These are phyloP conservation scores for Leccinum pellstonianum DNA, from an alignment of 768 basidiomycete species.

Conservation along the genomic window DNA sequence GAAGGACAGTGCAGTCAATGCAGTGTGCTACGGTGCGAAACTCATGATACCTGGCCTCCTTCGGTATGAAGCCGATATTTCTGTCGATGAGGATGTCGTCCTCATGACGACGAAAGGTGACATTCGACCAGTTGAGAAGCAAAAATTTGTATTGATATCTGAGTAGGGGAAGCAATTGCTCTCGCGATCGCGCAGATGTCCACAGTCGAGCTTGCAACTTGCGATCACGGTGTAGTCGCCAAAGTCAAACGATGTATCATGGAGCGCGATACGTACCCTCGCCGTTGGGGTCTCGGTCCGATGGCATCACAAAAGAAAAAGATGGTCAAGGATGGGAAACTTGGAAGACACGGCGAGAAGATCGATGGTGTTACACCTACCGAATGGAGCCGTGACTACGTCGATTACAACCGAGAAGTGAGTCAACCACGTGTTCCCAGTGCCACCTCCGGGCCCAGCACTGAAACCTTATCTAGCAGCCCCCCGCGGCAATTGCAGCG, in stretches of 20 bases:
- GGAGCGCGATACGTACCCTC: conserved; percentile 98
- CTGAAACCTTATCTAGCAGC: conserved; percentile 31
- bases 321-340: conserved; percentile 95
- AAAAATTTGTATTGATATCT: conserved; percentile 4
- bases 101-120: conserved; percentile 97
- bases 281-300: conserved; percentile 98
- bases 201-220: conserved; percentile 95
- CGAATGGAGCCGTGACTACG: conserved; percentile 90
- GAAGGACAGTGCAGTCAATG: conserved; percentile 98
- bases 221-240: conserved; percentile 97
- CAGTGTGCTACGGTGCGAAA: conserved; percentile 98
- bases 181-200: conserved; percentile 97
- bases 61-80: conserved; percentile 94
- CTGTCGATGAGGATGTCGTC: conserved; percentile 93
- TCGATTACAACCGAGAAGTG: conserved; percentile 84
- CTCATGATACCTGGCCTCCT: conserved; percentile 99
- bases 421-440: conserved; percentile 16
- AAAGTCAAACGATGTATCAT: conserved; percentile 99
- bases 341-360: conserved; percentile 93
- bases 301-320: conserved; percentile 97
- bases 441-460: not conserved
- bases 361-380: conserved; percentile 84
- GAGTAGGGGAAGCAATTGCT: conserved; percentile 84
- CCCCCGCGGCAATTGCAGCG: conserved; percentile 36
- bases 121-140: not conserved